phyloP scores from a whole-genome alignment of 768 basidiomycete species.

The Boletus reticulatus region DNA sequence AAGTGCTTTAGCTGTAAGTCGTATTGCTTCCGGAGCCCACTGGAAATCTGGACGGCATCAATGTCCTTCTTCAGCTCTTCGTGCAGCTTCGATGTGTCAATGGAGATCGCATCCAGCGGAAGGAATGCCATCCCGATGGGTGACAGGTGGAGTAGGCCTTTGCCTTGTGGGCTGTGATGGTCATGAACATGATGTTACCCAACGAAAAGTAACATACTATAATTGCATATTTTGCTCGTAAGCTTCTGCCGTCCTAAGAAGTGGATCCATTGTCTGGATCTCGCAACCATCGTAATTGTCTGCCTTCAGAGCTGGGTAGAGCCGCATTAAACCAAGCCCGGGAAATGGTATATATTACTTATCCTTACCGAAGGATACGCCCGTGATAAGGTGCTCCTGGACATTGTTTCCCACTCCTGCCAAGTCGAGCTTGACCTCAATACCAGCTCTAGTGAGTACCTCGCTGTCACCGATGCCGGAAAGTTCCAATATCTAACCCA shows the following conservation, averaged over 20 bases:
- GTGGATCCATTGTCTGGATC: background rate
- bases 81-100: background rate
- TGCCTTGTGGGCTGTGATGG: background rate
- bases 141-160: background rate
- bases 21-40: slow-evolving; percentile 1
- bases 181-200: background rate
- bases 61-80: background rate
- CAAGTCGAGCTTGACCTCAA: background rate
- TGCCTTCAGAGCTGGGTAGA: background rate
- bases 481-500: background rate
- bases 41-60: background rate
- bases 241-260: background rate
- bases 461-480: slow-evolving; percentile 1
- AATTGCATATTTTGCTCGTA: background rate
- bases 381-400: background rate
- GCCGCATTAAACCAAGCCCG: background rate
- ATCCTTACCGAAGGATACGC: background rate
- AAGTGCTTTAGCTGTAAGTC: slow-evolving; percentile 1
- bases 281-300: background rate
- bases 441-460: background rate
- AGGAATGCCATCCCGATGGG: background rate
- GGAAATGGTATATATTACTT: background rate
- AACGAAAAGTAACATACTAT: background rate
- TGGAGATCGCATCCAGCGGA: background rate
- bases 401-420: slow-evolving; percentile 3